Base-by-base conservation (phyloP, 768 basidiomycete species). In the Cystofilobasidium bisporidii region DNA sequence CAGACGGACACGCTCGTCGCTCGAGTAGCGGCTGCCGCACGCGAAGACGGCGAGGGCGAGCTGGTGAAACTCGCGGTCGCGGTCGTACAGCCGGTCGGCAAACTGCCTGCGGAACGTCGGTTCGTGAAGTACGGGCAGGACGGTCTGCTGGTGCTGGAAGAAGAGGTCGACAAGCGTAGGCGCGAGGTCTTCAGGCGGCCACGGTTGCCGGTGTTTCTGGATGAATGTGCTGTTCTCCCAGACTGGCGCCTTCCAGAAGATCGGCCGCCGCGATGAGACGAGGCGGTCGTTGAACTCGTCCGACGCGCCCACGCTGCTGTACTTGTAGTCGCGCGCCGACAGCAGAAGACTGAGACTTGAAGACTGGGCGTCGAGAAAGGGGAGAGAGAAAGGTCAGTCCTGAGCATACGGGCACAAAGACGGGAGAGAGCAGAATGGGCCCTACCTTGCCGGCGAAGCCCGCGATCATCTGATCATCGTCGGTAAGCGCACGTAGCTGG, bases 31-130 rank as follows among this genome's bases (percentile, higher is more conserved):
- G 0, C 87, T 79, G 3, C 81, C 89, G 24, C 84, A 78, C 0
- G 90, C 88, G 72, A 87, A 89, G 0, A 89, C 82, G 1, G 88
- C 79, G 8, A 91, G 78, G 69, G 76, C 76, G 30, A 88, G 81
- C 68, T 72, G 75, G 48, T 75, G 74, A 72, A 91, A 89, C 0
- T 78, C 72, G 0, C 79, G 63, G 64, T 87, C 80, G 0, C 71
- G 75, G 22, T 79, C 73, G 72, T 88, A 84, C 1, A 84, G 72
- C 0, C 81, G 81, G 5, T 82, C 80, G 1, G 71, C 72, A 28
- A 86, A 71, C 22, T 79, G 77, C 28, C 78, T 77, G 45, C 85
- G 81, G 71, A 92, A 89, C 6, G 83, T 83, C 0, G 84, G 84
- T 4, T 84, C 82, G 71, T 91, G 89, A 6, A 94, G 79, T 4